phyloP scores from a whole-genome alignment of 2,329 filamentous ascomycete species.

The Blastomyces parvus region DNA sequence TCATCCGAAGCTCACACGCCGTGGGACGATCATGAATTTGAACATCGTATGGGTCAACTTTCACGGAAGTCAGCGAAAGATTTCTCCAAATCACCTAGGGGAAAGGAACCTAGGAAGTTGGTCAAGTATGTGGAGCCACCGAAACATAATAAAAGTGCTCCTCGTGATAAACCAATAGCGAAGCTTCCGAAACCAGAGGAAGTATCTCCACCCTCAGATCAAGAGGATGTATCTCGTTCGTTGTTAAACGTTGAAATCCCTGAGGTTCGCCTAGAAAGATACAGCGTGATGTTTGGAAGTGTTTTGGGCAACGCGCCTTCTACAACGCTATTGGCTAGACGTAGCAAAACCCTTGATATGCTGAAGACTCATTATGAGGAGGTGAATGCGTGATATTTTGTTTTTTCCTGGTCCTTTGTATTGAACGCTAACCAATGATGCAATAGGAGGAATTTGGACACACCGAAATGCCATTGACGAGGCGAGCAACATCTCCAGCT shows the following conservation, averaged over 20 bases:
- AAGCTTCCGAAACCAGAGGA: not conserved
- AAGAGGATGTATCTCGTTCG: constrained; percentile 18
- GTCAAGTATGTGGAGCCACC: constrained; percentile 5
- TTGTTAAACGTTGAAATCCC: constrained; percentile 73
- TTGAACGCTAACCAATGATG: not conserved
- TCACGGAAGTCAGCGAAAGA: not conserved
- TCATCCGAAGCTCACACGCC: not conserved
- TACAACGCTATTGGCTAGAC: constrained; percentile 26
- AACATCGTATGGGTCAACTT: not conserved
- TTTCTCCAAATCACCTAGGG: not conserved
- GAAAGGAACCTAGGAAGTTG: constrained; percentile 5
- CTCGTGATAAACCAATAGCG: not conserved
- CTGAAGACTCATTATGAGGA: constrained; percentile 45
- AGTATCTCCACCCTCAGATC: constrained; percentile 5
- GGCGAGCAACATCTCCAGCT: constrained; percentile 31
- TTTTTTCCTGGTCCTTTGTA: not conserved
- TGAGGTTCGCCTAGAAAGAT: constrained; percentile 69
- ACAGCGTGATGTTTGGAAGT: constrained; percentile 85
- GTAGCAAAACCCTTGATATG: constrained; percentile 35
- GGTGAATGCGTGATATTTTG: constrained; percentile 22
- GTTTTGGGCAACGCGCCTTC: constrained; percentile 48
- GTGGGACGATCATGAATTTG: not conserved
- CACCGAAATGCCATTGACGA: constrained; percentile 18
- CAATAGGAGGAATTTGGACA: constrained; percentile 12
- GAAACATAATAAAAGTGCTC: constrained; percentile 7